Conservation (phyloP, 768 basidiomycete genomes). For the Imleria badia region DNA sequence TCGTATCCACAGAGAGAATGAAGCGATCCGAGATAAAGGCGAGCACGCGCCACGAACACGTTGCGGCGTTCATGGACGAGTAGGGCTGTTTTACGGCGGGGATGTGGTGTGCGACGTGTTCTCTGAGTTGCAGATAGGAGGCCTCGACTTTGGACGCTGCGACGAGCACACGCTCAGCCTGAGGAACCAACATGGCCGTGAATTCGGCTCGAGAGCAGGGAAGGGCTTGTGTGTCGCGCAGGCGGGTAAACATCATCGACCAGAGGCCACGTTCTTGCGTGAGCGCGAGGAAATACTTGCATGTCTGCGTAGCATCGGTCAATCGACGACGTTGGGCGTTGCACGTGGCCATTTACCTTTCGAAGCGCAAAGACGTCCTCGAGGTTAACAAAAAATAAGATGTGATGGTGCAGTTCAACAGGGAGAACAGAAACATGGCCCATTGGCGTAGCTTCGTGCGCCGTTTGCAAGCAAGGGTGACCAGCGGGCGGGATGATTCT, state of each 20-base stretch:
- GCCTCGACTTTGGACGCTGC: conserved; percentile 14
- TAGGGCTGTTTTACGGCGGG: neutral
- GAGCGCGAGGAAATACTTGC: conserved; percentile 17
- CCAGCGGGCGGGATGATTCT: too few species aligned
- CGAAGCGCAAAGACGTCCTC: conserved; percentile 17
- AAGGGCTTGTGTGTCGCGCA: conserved; percentile 13
- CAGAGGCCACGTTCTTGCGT: conserved; percentile 21
- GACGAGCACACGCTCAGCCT: conserved; percentile 16
- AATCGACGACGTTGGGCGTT: neutral
- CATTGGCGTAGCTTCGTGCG: neutral
- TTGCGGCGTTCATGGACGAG: neutral
- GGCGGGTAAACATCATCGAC: conserved; percentile 12
- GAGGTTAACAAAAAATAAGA: conserved; percentile 15
- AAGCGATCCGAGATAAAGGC: conserved; percentile 23
- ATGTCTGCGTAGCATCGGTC: conserved; percentile 19
- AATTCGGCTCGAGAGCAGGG: conserved; percentile 16
- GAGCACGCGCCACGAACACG: conserved; percentile 9
- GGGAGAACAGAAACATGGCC: conserved; percentile 8
- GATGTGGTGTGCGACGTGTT: neutral
- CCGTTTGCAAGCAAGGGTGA: neutral
- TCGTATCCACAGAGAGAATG: conserved; percentile 16
- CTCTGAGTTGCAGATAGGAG: conserved; percentile 16
- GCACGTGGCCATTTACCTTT: too few species aligned
- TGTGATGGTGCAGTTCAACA: conserved; percentile 15
- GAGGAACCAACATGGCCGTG: conserved; percentile 3